Percentiles rank a stretch among this genome's conserved stretches.
These are phyloP conservation scores for Calocybe gangraenosa DNA, from an alignment of 768 basidiomycete species.

Conservation along the genomic window DNA sequence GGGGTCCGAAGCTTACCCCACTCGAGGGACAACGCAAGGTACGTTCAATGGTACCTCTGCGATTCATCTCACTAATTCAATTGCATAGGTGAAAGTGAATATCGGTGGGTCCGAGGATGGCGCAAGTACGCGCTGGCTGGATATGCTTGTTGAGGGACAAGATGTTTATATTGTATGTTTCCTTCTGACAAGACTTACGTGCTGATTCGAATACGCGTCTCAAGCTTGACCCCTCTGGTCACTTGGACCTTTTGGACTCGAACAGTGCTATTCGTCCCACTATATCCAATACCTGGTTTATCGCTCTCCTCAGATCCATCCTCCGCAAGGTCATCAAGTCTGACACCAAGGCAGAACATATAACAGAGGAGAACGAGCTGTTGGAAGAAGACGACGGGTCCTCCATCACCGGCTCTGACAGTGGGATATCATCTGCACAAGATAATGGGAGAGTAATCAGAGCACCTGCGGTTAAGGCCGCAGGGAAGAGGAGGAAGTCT, in stretches of 20 bases:
- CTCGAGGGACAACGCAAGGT: slow-evolving; percentile 68
- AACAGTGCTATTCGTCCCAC: slow-evolving; percentile 56
- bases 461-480: slow-evolving; percentile 46
- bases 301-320: slow-evolving; percentile 38
- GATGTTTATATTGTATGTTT: slow-evolving; percentile 71
- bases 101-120: slow-evolving; percentile 61
- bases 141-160: slow-evolving; percentile 78
- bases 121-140: slow-evolving; percentile 51
- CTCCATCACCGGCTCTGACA: slow-evolving; percentile 42
- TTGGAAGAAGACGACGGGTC: slow-evolving; percentile 34
- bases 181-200: background rate
- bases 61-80: background rate
- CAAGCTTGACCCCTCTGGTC: slow-evolving; percentile 65
- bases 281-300: slow-evolving; percentile 67
- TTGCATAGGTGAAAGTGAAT: slow-evolving; percentile 64
- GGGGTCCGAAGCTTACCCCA: slow-evolving; percentile 75
- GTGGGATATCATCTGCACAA: slow-evolving; percentile 35
- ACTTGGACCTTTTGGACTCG: slow-evolving; percentile 53
- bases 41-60: slow-evolving; percentile 7
- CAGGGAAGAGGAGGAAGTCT: slow-evolving; percentile 61
- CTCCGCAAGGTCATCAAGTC: slow-evolving; percentile 24
- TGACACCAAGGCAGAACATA: slow-evolving; percentile 15
- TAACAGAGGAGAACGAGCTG: slow-evolving; percentile 17
- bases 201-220: background rate
- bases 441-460: slow-evolving; percentile 27